Conservation (phyloP, 1,284 basidiomycete species). For the Schizopora paradoxa region DNA sequence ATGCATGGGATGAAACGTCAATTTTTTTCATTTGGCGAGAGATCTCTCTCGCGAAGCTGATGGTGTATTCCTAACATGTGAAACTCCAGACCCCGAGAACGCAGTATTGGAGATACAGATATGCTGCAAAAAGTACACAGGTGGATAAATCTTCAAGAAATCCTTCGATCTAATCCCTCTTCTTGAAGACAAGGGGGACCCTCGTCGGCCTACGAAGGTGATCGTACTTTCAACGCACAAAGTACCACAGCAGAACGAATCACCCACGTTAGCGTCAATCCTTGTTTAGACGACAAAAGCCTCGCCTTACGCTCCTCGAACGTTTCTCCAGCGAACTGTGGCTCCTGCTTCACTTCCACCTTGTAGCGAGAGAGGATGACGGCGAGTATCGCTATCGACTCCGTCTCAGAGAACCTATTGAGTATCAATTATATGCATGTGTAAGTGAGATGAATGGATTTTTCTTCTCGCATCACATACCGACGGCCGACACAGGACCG, state of each 20-base stretch:
- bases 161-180: too few relatives aligned
- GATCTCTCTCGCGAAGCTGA: too few relatives aligned
- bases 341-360: conserved; percentile 45
- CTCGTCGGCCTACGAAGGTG: conserved; percentile 16
- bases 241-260: neutral
- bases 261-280: conserved; percentile 37
- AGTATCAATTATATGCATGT: too few relatives aligned
- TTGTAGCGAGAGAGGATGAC: conserved; percentile 44
- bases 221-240: neutral
- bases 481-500: conserved; percentile 49
- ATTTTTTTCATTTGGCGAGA: too few relatives aligned
- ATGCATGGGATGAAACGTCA: too few relatives aligned
- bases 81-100: too few relatives aligned
- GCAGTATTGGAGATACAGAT: too few relatives aligned
- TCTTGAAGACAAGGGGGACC: conserved; percentile 16
- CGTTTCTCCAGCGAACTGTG: conserved; percentile 41
- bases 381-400: conserved; percentile 38
- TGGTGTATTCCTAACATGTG: too few relatives aligned
- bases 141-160: too few relatives aligned
- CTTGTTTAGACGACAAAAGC: conserved; percentile 32
- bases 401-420: conserved; percentile 24
- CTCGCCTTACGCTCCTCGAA: conserved; percentile 40
- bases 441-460: too few relatives aligned
- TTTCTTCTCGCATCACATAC: conserved; percentile 26
- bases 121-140: too few relatives aligned